Conservation (phyloP, 345 rosid species). For the Lepidium aucheri region DNA sequence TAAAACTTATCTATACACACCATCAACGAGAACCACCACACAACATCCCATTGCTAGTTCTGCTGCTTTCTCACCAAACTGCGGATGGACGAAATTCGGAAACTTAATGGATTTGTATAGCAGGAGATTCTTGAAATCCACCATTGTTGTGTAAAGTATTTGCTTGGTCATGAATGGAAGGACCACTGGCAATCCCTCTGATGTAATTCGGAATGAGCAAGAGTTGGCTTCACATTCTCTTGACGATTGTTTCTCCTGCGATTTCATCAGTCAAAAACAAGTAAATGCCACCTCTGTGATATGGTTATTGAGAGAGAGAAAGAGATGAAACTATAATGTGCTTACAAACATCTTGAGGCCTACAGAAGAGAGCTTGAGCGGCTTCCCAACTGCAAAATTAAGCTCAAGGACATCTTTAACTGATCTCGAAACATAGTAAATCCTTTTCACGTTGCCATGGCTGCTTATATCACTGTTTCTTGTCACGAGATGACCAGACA, state of each 20-base stretch:
- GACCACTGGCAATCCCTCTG: conserved; percentile 83
- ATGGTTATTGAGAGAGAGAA: neutral
- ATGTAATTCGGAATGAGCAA: conserved; percentile 85
- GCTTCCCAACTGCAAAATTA: conserved; percentile 67
- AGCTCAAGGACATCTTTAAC: conserved; percentile 71
- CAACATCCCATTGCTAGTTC: conserved; percentile 76
- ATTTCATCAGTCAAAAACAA: neutral
- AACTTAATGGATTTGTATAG: conserved; percentile 71
- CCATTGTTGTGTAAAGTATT: conserved; percentile 50
- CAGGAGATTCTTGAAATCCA: conserved; percentile 81
- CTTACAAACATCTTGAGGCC: conserved; percentile 99
- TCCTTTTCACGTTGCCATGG: conserved; percentile 66
- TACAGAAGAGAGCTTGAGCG: conserved; percentile 78
- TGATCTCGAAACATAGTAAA: conserved; percentile 80
- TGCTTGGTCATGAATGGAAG: conserved; percentile 87
- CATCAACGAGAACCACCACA: conserved; percentile 52
- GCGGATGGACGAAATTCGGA: conserved; percentile 49
- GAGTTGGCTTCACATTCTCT: conserved; percentile 62
- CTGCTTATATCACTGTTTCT: conserved; percentile 65
- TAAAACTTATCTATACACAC: conserved; percentile 29
- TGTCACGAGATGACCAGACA: conserved; percentile 64
- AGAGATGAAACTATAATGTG: neutral
- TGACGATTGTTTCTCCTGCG: conserved; percentile 84
- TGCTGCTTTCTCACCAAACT: conserved; percentile 65
- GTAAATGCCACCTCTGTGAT: neutral